Evolutionary conservation across 768 basidiomycete genomes (phyloP), one percentile per base, ranked within the genome.

Genomic region (Stropharia rugosoannulata): DNA sequence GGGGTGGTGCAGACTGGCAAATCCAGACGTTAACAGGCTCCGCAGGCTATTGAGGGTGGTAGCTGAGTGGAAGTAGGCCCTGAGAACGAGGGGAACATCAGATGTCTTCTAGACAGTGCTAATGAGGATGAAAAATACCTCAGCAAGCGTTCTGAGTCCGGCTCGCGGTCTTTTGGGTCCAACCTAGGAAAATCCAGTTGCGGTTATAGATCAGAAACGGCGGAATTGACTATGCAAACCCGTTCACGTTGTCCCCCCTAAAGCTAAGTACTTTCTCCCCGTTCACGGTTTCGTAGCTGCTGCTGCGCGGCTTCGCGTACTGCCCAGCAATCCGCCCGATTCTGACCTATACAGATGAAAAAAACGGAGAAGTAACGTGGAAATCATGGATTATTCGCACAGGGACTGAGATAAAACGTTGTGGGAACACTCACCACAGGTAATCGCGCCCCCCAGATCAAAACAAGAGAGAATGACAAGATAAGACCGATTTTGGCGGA

Each of bases 161-260:
- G 95, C 0, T 78, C 86, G 40, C 97, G 86, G 60, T 96, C 91
- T 50, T 85, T 78, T 2, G 82, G 80, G 55, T 88, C 82, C 25
- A 92, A 73, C 5, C 88, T 89, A 7, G 29, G 58, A 15, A 19
- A 3, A 3, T 15, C 11, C 1, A 37, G 49, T 40, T 37, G 15
- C 39, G 11, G 27, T 15, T 9, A 51, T 2, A n/a, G 15, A 16
- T 18, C 16, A 4, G 8, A 22, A 38, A 48, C 29, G 41, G 40
- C 18, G n/a, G 40, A 51, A n/a, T n/a, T 11, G 42, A 38, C 48
- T 54, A 27, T 12, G 64, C 81, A 57, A 69, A 87, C 84, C 95
- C 93, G 63, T 99, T 98, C 43, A 99, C 87, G 64, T 96, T 98
- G 73, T 99, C 96, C 12, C 97, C 97, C 62, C 96, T 94, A 19